These are phyloP conservation scores for Cantharellus cinnabarinus DNA, from an alignment of 768 basidiomycete species.

Conservation along the genomic window DNA sequence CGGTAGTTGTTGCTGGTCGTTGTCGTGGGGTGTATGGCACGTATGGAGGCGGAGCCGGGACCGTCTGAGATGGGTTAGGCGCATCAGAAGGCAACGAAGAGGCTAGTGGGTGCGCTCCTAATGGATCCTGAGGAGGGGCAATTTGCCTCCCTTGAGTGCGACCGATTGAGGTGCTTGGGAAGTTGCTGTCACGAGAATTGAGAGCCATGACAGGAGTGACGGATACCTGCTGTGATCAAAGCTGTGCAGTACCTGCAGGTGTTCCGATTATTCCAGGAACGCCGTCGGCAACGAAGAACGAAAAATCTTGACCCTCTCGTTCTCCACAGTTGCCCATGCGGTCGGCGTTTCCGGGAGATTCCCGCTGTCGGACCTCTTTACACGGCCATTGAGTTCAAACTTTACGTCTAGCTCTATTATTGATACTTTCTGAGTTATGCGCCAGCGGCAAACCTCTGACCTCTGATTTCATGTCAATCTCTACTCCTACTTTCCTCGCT, in stretches of 20 bases:
- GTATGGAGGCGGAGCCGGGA: slow-evolving; percentile 25
- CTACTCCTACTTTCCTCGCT: too few species aligned
- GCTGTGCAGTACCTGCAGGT: neutral
- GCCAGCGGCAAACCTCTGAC: too few species aligned
- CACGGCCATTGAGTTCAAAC: too few species aligned
- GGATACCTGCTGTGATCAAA: neutral
- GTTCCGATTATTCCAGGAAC: neutral
- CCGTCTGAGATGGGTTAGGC: neutral
- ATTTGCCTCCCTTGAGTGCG: slow-evolving; percentile 22
- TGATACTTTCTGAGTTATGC: too few species aligned
- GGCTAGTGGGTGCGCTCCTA: slow-evolving; percentile 45
- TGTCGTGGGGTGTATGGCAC: slow-evolving; percentile 64
- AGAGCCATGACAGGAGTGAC: neutral
- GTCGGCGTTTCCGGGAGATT: too few species aligned
- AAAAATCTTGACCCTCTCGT: neutral
- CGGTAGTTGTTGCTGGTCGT: slow-evolving; percentile 31
- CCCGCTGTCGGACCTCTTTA: too few species aligned
- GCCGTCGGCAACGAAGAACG: neutral
- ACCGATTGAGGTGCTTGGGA: neutral
- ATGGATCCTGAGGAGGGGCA: slow-evolving; percentile 30
- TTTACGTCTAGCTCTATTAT: too few species aligned
- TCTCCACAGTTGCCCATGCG: too few species aligned
- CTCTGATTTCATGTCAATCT: too few species aligned
- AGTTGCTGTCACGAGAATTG: neutral
- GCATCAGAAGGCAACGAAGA: slow-evolving; percentile 16